These are phyloP conservation scores for Exophiala spinifera DNA, from an alignment of 2,329 filamentous ascomycete genomes.

Conservation along the genomic window DNA sequence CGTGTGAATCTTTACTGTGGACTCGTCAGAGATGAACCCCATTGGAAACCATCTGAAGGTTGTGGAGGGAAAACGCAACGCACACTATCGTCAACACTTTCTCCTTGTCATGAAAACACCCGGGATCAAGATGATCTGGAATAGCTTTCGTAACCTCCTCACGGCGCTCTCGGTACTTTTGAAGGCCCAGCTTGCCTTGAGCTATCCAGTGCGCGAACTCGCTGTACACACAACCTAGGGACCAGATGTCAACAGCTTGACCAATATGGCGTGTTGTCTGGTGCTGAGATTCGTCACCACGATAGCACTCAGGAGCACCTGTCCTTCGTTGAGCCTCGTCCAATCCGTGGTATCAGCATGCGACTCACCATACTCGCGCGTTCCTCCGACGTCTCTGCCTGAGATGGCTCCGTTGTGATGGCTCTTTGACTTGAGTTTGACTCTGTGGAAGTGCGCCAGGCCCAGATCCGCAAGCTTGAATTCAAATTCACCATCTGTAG, in stretches of 20 bases:
- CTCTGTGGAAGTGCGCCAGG: conserved; percentile 20
- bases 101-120: neutral
- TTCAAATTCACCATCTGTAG: conserved; percentile 24
- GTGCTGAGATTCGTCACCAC: conserved; percentile 8
- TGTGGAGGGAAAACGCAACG: no score
- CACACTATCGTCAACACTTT: neutral
- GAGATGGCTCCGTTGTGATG: neutral
- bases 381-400: conserved; percentile 1
- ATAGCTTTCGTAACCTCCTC: neutral
- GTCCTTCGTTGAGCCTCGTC: conserved; percentile 13
- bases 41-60: no score
- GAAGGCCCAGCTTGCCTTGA: conserved; percentile 14
- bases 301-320: conserved; percentile 36
- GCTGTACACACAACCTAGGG: conserved; percentile 35
- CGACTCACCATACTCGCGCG: conserved; percentile 7
- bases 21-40: no score
- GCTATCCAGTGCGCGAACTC: conserved; percentile 31
- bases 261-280: neutral
- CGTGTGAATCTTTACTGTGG: neutral
- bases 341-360: neutral
- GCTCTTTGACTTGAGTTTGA: conserved; percentile 4
- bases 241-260: conserved; percentile 34
- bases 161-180: neutral
- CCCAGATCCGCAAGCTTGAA: conserved; percentile 36
- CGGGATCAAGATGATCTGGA: neutral